A percentile compares a stretch with the other conserved stretches of the same genome.
These are phyloP conservation scores for Cordyceps cicadae DNA, from an alignment of 2,329 filamentous ascomycete genomes.

Conservation along the genomic window DNA sequence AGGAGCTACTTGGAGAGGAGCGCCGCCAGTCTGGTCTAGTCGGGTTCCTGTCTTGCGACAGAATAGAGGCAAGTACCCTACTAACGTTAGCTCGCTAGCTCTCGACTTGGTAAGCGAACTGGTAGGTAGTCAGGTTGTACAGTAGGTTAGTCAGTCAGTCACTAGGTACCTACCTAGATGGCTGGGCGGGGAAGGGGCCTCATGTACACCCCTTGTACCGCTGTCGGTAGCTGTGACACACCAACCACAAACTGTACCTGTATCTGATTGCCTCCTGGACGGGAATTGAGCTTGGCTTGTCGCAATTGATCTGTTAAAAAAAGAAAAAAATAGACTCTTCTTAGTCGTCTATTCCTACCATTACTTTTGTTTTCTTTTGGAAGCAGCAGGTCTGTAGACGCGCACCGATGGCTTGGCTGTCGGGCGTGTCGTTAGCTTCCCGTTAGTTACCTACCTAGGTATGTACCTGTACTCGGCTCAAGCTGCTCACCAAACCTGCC, in stretches of 20 bases:
- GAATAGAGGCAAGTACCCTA: neutral
- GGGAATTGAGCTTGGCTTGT: neutral
- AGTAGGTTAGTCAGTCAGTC: too few relatives aligned
- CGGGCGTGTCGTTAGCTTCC: neutral
- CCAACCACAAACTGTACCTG: neutral
- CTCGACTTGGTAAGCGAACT: neutral
- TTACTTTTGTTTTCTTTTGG: neutral
- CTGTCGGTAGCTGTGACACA: neutral
- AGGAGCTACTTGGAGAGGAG: neutral
- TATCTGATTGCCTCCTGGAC: neutral
- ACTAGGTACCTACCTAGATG: too few relatives aligned
- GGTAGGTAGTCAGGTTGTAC: neutral
- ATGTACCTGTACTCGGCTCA: neutral
- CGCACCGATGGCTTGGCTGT: neutral
- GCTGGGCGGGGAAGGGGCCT: neutral
- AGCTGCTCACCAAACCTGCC: neutral
- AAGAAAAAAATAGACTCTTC: neutral
- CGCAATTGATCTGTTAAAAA: neutral
- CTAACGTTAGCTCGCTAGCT: neutral
- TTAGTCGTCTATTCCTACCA: neutral
- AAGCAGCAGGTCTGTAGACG: neutral
- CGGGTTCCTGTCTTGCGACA: neutral
- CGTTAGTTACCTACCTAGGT: neutral
- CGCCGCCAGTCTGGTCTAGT: neutral
- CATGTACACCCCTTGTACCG: neutral